Conservation (phyloP, 345 rosid genomes). For the Pugionium cornutum region DNA sequence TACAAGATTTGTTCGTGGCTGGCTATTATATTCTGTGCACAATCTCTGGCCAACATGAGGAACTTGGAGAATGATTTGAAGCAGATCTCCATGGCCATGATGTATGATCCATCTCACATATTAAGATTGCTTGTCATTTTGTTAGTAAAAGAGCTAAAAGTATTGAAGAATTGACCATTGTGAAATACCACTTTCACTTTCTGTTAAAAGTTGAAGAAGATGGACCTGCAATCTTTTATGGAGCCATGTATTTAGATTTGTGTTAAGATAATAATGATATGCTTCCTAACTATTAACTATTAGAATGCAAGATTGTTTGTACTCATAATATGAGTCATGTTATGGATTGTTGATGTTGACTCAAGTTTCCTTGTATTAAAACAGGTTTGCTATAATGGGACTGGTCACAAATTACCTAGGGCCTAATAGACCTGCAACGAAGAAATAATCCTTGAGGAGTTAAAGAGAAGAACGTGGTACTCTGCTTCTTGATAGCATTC, state of each 20-base stretch:
- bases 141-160: not conserved
- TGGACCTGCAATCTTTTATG: not conserved
- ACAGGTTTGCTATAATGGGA: conserved; percentile 99
- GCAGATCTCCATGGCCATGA: conserved; percentile 97
- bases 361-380: conserved; percentile 11
- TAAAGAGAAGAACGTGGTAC: not conserved
- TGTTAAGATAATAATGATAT: not conserved
- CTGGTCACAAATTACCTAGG: conserved; percentile 91
- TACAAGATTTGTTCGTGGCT: conserved; percentile 97
- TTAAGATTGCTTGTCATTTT: not conserved
- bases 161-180: not conserved
- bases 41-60: conserved; percentile 85
- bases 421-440: conserved; percentile 64
- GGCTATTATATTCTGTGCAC: conserved; percentile 92
- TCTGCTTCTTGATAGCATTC: conserved; percentile 9
- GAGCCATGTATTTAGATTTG: not conserved
- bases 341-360: conserved; percentile 17
- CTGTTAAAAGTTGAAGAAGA: not conserved
- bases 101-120: conserved; percentile 50
- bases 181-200: not conserved
- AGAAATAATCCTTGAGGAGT: conserved; percentile 31
- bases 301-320: not conserved
- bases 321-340: conserved; percentile 3
- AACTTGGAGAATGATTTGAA: conserved; percentile 87
- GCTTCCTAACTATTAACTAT: not conserved